Conservation (phyloP, 2,329 filamentous ascomycete genomes). For the Acrodontium crateriforme region DNA sequence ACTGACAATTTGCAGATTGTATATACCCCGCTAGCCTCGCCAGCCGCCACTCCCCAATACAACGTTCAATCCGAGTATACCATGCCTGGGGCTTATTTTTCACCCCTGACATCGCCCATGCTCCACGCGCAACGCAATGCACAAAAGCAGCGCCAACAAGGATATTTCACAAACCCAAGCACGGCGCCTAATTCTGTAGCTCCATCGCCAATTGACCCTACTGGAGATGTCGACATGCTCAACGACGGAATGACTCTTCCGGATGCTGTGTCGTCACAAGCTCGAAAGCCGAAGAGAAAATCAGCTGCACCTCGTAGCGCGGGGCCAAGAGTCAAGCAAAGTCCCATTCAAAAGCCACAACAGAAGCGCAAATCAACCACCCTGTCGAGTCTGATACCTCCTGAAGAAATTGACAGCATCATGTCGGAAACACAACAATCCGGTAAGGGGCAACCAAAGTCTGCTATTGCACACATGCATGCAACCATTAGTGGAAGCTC, state of each 20-base stretch:
- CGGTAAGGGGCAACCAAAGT: conserved; percentile 13
- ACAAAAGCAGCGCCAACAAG: conserved; percentile 24
- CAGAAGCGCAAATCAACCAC: conserved; percentile 35
- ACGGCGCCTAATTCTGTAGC: conserved; percentile 38
- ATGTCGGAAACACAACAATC: conserved; percentile 24
- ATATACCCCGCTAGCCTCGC: conserved; percentile 70
- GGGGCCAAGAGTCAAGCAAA: conserved; percentile 46
- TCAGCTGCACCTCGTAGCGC: conserved; percentile 35
- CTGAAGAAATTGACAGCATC: conserved; percentile 31
- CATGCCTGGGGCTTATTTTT: conserved; percentile 63
- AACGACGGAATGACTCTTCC: conserved; percentile 19
- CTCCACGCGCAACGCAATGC: conserved; percentile 53
- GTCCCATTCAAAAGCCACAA: conserved; percentile 59
- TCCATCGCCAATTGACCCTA: conserved; percentile 31
- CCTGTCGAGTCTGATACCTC: conserved; percentile 29
- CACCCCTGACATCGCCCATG: conserved; percentile 67
- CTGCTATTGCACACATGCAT: conserved; percentile 11
- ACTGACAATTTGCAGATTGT: conserved; percentile 11
- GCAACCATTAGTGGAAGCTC: conserved; percentile 23
- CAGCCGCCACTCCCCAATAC: conserved; percentile 71
- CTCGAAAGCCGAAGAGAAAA: conserved; percentile 34
- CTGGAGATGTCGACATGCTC: conserved; percentile 29
- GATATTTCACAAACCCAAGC: conserved; percentile 38
- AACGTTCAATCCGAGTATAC: conserved; percentile 40
- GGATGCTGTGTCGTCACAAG: conserved; percentile 23